phyloP scores from a whole-genome alignment of 2,329 filamentous ascomycete genomes.

The Xylaria sp. region DNA sequence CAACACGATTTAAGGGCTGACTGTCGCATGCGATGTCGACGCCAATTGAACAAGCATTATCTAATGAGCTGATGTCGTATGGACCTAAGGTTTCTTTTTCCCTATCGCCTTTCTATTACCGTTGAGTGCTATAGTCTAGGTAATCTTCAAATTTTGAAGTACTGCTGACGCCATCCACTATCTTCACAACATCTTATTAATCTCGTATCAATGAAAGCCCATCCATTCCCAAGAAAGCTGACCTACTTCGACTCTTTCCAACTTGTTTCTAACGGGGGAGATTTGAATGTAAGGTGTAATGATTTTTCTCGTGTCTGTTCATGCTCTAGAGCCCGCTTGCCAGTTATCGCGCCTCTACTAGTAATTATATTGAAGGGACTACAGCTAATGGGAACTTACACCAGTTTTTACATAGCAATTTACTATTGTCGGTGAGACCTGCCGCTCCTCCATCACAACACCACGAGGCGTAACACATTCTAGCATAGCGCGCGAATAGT shows the following conservation, averaged over 20 bases:
- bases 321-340: background rate
- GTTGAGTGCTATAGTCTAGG: background rate
- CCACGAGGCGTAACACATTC: background rate
- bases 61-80: no score
- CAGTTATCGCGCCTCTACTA: no score
- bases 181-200: background rate
- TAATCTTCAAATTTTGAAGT: background rate
- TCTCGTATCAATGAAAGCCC: background rate
- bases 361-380: no score
- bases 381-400: no score
- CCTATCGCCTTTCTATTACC: background rate
- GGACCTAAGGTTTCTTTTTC: background rate
- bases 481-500: background rate
- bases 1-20: background rate
- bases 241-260: background rate
- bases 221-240: background rate
- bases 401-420: no score
- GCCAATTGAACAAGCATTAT: background rate
- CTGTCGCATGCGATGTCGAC: background rate
- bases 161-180: constrained; percentile 14
- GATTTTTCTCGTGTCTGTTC: background rate
- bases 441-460: background rate
- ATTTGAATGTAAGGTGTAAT: no score
- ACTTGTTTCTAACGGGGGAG: background rate
- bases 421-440: no score